These are phyloP conservation scores for Colletotrichum euphorbiae DNA, from an alignment of 2,329 filamentous ascomycete species.

Conservation along the genomic window DNA sequence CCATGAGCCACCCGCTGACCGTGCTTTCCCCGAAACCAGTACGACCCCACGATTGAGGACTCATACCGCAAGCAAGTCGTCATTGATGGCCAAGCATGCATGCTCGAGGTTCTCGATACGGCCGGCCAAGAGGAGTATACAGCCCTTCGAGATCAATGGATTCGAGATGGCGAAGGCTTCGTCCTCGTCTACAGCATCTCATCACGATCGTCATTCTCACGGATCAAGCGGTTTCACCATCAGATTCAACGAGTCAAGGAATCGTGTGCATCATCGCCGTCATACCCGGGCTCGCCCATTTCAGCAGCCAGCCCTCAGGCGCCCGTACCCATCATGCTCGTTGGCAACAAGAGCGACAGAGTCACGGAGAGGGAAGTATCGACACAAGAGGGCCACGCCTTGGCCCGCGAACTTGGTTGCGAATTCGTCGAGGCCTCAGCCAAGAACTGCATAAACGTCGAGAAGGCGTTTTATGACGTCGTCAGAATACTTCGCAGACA, in stretches of 20 bases:
- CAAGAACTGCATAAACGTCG: constrained; percentile 98
- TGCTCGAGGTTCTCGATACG: constrained; percentile 97
- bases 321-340: constrained; percentile 91
- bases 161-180: constrained; percentile 96
- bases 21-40: constrained; percentile 58
- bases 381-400: constrained; percentile 91
- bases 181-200: constrained; percentile 99
- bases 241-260: constrained; percentile 99
- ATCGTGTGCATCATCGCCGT: constrained; percentile 80
- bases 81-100: constrained; percentile 94
- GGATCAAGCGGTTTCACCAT: constrained; percentile 95
- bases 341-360: constrained; percentile 86
- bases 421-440: constrained; percentile 97
- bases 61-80: constrained; percentile 91
- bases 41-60: constrained; percentile 89
- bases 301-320: constrained; percentile 68
- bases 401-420: constrained; percentile 92
- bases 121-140: constrained; percentile 99
- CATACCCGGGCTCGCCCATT: constrained; percentile 81
- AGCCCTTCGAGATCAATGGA: constrained; percentile 96
- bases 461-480: constrained; percentile 98
- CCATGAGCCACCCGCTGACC: constrained; percentile 37
- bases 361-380: constrained; percentile 97
- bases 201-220: constrained; percentile 91
- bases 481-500: constrained; percentile 90